These are phyloP conservation scores for Wickerhamiella hasegawae DNA, from an alignment of 805 yeast species.

Conservation along the genomic window DNA sequence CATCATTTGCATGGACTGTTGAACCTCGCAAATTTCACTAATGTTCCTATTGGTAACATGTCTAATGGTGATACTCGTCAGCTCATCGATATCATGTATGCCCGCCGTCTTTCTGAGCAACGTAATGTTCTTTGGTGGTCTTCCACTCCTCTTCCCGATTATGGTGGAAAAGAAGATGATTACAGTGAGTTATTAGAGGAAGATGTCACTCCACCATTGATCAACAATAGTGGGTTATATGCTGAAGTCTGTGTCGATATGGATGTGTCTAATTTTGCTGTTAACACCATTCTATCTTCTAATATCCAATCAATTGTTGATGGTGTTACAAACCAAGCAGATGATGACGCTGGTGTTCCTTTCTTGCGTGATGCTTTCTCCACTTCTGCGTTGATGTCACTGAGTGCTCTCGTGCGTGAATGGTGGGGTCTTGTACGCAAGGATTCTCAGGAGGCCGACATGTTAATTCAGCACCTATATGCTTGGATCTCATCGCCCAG, in stretches of 20 bases:
- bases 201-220: slow-evolving; percentile 50
- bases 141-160: slow-evolving; percentile 58
- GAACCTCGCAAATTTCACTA: slow-evolving; percentile 50
- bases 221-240: slow-evolving; percentile 67
- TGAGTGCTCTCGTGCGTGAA: slow-evolving; percentile 58
- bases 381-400: slow-evolving; percentile 49
- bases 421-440: slow-evolving; percentile 92
- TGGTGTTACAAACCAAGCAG: slow-evolving; percentile 16
- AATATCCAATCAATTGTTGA: slow-evolving; percentile 14
- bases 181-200: slow-evolving; percentile 32
- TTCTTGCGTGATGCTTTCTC: slow-evolving; percentile 78
- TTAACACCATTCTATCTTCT: slow-evolving; percentile 77
- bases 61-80: slow-evolving; percentile 62
- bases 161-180: slow-evolving; percentile 67
- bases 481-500: slow-evolving; percentile 72
- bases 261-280: slow-evolving; percentile 59
- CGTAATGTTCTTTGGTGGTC: slow-evolving; percentile 92
- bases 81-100: slow-evolving; percentile 73
- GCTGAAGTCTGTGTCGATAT: slow-evolving; percentile 65
- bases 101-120: slow-evolving; percentile 50
- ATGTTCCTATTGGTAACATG: slow-evolving; percentile 76
- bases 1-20: slow-evolving; percentile 55
- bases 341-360: slow-evolving; percentile 14
- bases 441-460: slow-evolving; percentile 45
- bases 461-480: slow-evolving; percentile 64